phyloP scores from a whole-genome alignment of 1,139 yeast genomes.

The Candida smagusa region DNA sequence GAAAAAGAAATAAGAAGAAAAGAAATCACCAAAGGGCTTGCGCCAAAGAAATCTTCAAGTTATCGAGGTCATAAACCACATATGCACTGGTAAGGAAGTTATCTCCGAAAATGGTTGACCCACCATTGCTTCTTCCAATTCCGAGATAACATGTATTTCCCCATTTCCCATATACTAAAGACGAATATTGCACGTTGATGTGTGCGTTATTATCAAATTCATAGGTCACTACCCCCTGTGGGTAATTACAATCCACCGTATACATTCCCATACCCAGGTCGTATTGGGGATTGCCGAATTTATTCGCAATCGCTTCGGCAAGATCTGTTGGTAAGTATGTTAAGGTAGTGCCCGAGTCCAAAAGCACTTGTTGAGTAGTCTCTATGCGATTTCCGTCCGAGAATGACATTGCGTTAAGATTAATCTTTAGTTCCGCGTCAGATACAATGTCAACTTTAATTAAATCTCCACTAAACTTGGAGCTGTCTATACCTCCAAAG shows the following conservation, averaged over 20 bases:
- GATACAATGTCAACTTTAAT: slow-evolving; percentile 3
- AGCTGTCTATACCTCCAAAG: slow-evolving; percentile 30
- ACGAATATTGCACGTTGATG: slow-evolving; percentile 3
- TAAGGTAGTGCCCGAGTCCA: slow-evolving; percentile 69
- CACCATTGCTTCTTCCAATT: background rate
- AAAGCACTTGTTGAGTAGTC: slow-evolving; percentile 34
- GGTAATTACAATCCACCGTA: slow-evolving; percentile 4
- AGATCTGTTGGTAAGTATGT: slow-evolving; percentile 47
- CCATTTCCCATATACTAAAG: slow-evolving; percentile 4
- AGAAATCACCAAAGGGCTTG: slow-evolving; percentile 10
- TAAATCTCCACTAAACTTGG: slow-evolving; percentile 23
- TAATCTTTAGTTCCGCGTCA: slow-evolving; percentile 3
- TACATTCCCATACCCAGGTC: slow-evolving; percentile 1
- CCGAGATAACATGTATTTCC: slow-evolving; percentile 7
- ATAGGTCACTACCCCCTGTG: slow-evolving; percentile 5
- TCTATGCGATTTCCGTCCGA: slow-evolving; percentile 3
- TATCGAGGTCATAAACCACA: slow-evolving; percentile 20
- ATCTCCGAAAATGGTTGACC: slow-evolving; percentile 12
- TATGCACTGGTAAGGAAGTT: slow-evolving; percentile 21
- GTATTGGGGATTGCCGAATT: slow-evolving; percentile 3
- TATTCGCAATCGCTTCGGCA: slow-evolving; percentile 32
- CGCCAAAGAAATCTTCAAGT: slow-evolving; percentile 17
- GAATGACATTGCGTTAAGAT: slow-evolving; percentile 3
- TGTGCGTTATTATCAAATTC: slow-evolving; percentile 5
- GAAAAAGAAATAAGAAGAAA: too few species aligned